phyloP scores from a whole-genome alignment of 768 basidiomycete genomes.

The Russula griseocarnosa region DNA sequence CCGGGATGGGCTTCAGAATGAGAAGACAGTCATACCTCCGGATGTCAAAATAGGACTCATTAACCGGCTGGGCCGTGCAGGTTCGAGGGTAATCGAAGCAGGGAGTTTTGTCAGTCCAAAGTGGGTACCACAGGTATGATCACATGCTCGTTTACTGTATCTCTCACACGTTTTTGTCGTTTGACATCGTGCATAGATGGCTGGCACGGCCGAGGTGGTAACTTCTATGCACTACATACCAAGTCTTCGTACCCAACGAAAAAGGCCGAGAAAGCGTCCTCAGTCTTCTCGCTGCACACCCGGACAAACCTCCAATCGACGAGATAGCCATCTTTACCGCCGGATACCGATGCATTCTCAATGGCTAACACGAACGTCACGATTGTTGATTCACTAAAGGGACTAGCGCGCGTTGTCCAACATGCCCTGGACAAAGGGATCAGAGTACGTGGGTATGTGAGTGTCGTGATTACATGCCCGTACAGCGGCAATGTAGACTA shows the following conservation, averaged over 20 bases:
- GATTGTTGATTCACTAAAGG: conserved; percentile 62
- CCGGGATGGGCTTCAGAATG: conserved; percentile 89
- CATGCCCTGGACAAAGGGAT: conserved; percentile 59
- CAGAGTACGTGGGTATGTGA: conserved; percentile 80
- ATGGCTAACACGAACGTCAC: conserved; percentile 81
- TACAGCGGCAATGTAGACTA: conserved; percentile 77
- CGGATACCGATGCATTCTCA: conserved; percentile 81
- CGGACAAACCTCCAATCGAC: conserved; percentile 54
- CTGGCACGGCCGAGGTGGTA: conserved; percentile 75
- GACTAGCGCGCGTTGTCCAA: conserved; percentile 57
- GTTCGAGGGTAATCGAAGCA: conserved; percentile 59
- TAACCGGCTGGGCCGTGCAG: conserved; percentile 64
- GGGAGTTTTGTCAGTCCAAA: conserved; percentile 91
- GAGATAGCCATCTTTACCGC: conserved; percentile 88
- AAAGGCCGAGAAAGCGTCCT: conserved; percentile 71
- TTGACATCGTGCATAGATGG: conserved; percentile 58
- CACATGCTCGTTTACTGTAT: not conserved
- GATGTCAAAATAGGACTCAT: conserved; percentile 78
- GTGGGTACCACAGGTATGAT: conserved; percentile 82
- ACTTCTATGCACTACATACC: conserved; percentile 59
- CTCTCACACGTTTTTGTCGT: not conserved
- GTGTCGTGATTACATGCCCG: conserved; percentile 79
- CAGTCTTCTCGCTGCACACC: conserved; percentile 43
- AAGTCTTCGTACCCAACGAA: conserved; percentile 78
- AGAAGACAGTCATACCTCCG: conserved; percentile 66